Evolutionary conservation across 257 asterid species (phyloP).

Genomic region (Salvia rosmarinus): DNA sequence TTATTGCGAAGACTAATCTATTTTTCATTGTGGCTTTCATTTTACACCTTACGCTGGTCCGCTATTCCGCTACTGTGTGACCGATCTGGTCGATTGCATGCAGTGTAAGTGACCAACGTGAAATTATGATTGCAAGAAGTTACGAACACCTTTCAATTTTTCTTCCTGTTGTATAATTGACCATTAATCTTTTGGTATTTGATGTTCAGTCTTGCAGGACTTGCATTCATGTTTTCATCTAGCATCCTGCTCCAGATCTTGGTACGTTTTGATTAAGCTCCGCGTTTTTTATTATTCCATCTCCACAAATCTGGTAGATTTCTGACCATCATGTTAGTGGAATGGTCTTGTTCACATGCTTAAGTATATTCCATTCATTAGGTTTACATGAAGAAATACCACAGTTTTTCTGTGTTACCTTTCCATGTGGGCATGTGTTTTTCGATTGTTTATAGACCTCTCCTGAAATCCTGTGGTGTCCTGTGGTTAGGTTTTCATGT

Average conservation of each 20-base stretch:
- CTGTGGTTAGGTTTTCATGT: not conserved
- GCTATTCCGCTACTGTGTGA: constrained; percentile 32
- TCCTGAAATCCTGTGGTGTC: not conserved
- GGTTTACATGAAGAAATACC: not conserved
- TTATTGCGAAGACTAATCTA: constrained; percentile 22
- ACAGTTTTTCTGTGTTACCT: not conserved
- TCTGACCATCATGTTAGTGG: constrained; percentile 2
- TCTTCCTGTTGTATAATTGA: constrained; percentile 17
- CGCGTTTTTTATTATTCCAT: not conserved
- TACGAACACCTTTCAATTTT: constrained; percentile 8
- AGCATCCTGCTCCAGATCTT: constrained; percentile 90
- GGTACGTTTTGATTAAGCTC: constrained; percentile 53
- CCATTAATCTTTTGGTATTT: constrained; percentile 33
- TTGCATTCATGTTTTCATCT: constrained; percentile 96
- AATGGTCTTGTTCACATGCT: constrained; percentile 25
- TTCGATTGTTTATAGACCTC: not conserved
- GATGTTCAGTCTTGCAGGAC: constrained; percentile 92
- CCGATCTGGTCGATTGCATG: constrained; percentile 41
- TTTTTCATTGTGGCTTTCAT: constrained; percentile 30
- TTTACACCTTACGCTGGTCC: constrained; percentile 36
- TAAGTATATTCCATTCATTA: not conserved
- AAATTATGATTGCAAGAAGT: too few species aligned
- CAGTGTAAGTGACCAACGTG: constrained; percentile 72
- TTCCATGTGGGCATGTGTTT: not conserved
- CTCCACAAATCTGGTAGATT: constrained; percentile 9